phyloP scores from a whole-genome alignment of 306 rosid genomes.

The Heteromeles arbutifolia region DNA sequence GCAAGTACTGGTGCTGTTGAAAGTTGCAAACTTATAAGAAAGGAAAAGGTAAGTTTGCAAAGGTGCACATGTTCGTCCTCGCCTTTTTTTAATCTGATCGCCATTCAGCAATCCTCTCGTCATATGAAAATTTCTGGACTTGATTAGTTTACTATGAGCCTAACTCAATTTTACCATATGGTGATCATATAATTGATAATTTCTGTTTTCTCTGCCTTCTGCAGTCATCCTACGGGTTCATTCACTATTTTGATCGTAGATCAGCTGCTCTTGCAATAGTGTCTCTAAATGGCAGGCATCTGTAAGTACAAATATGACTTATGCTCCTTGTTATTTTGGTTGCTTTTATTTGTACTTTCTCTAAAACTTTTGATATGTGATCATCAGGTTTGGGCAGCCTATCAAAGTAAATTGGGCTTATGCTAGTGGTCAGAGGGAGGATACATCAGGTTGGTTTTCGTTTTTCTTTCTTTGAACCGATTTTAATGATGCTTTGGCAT shows the following conservation, averaged over 20 bases:
- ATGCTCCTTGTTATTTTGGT: background rate
- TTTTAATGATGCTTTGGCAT: background rate
- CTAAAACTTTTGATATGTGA: constrained; percentile 17
- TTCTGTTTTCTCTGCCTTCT: constrained; percentile 22
- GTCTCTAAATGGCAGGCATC: constrained; percentile 92
- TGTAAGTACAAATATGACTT: constrained; percentile 46
- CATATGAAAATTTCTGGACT: background rate
- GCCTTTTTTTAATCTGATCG: background rate
- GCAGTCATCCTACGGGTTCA: constrained; percentile 97
- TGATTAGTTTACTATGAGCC: background rate
- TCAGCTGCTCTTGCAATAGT: constrained; percentile 90
- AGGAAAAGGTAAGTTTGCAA: constrained; percentile 65
- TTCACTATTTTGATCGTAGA: constrained; percentile 94
- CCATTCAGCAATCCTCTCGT: background rate
- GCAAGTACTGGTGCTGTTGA: constrained; percentile 87
- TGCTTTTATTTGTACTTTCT: constrained; percentile 8
- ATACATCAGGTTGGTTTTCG: constrained; percentile 80
- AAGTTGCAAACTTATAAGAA: constrained; percentile 88
- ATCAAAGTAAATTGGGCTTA: constrained; percentile 99
- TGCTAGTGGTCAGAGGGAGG: constrained; percentile 98
- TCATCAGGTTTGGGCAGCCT: constrained; percentile 92
- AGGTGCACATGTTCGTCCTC: background rate
- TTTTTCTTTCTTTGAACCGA: background rate
- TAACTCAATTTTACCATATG: background rate
- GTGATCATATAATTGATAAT: background rate